Evolutionary conservation across 345 rosid species (phyloP).

Genomic region (Bruguiera sexangula): DNA sequence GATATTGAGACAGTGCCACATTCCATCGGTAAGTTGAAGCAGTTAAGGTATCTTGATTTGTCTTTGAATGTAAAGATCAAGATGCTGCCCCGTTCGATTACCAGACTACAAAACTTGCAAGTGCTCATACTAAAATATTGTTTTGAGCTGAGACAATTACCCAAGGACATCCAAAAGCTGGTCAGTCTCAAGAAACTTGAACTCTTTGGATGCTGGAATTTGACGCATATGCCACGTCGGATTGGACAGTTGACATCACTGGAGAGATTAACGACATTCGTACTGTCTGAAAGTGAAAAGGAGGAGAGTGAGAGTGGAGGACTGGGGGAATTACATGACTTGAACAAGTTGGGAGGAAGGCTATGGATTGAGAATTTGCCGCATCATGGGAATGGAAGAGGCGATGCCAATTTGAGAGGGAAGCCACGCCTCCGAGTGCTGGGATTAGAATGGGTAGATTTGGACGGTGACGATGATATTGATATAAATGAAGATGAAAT

Average conservation of each 20-base stretch:
- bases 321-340: conserved; percentile 15
- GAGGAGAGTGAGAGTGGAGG: neutral
- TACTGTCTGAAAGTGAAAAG: neutral
- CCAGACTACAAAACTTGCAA: conserved; percentile 16
- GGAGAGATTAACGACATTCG: conserved; percentile 14
- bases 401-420: conserved; percentile 12
- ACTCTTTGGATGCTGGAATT: neutral
- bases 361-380: conserved; percentile 8
- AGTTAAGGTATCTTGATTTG: conserved; percentile 23
- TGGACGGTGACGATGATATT: neutral
- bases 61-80: accelerated
- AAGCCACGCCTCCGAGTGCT: conserved; percentile 9
- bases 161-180: conserved; percentile 8
- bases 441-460: conserved; percentile 6
- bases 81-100: conserved; percentile 17
- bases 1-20: conserved; percentile 15
- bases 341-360: conserved; percentile 13
- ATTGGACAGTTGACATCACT: conserved; percentile 22
- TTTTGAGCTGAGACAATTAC: neutral
- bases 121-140: neutral
- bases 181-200: conserved; percentile 2
- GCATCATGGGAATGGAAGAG: neutral
- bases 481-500: neutral
- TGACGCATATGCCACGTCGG: conserved; percentile 22
- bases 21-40: conserved; percentile 16